Base-by-base conservation (phyloP, 495 filamentous ascomycete genomes). In the Lophiotrema nucula region DNA sequence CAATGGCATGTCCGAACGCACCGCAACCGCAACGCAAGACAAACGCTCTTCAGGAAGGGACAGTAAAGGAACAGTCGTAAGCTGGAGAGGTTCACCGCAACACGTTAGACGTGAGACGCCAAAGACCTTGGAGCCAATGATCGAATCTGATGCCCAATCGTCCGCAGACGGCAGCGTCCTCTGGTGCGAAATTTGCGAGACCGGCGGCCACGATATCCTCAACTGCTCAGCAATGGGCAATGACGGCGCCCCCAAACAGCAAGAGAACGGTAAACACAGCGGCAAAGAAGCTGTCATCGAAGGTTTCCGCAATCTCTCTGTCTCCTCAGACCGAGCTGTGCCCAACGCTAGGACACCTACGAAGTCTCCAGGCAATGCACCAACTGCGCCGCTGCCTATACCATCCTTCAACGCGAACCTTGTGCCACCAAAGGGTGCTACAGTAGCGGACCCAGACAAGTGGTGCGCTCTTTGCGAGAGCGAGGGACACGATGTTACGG, bases 381-480 rank as follows among this genome's bases (percentile, higher is more conserved):
- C 58, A 18, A 68, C 59, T 11, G 50, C 55, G 35, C 68, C 54
- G 44, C 56, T 54, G 27, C 64, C 61, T 8, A 16, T 44, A 23
- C 58, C 64, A 16, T 37, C 56, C 23, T 63, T 48, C 60, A 60
- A 56, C 43, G 31, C 41, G 23, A 56, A 46, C 28, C 62, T 64
- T 37, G 67, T 60, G 46, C 60, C 55, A 3, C 92, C 90, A 33
- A 96, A 93, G 76, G 83, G 86, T 51, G 89, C 82, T 46, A 85
- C 84, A 1, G 76, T 88, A 28, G 80, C 93, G 55, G 89, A 98
- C 65, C 82, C 83, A 60, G 77, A 83, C 53, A 96, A 93, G 73
- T 99, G 93, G 93, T 99, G 93, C 74, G 93, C 95, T 49, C 77
- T 97, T 42, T 99, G 93, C 70, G 93, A 99, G 77, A 81, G 87